A percentile compares a stretch with the other conserved stretches of the same genome.
Conservation (phyloP, 768 basidiomycete species). For the Sutorius australiensis region DNA sequence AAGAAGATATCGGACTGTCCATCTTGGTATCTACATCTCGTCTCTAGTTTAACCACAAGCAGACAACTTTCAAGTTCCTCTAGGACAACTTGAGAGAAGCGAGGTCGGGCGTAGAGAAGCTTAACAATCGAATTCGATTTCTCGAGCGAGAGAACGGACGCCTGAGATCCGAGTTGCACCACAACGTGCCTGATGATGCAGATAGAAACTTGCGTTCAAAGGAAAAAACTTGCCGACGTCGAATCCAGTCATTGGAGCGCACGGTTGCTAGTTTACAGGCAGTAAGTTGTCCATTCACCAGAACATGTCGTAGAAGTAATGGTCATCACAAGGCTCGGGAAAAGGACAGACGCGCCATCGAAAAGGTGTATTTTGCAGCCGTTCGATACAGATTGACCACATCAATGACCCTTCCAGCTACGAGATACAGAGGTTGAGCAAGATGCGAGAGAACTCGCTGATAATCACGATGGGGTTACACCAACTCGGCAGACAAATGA, state of each 20-base stretch:
- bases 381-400: neutral
- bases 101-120: slow-evolving; percentile 7
- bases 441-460: slow-evolving; percentile 13
- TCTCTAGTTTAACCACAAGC: neutral
- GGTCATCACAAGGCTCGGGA: slow-evolving; percentile 6
- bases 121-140: slow-evolving; percentile 6
- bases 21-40: slow-evolving; percentile 7
- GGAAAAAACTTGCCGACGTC: neutral
- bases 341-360: slow-evolving; percentile 13
- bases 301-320: neutral
- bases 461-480: neutral
- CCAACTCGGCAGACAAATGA: slow-evolving; percentile 1
- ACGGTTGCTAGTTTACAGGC: neutral
- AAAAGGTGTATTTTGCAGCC: slow-evolving; percentile 8
- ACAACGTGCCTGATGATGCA: neutral
- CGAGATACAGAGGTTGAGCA: slow-evolving; percentile 12
- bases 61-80: neutral
- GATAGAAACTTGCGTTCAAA: neutral
- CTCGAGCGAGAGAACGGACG: slow-evolving; percentile 8
- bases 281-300: neutral
- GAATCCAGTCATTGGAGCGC: slow-evolving; percentile 10
- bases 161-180: slow-evolving; percentile 5
- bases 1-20: neutral
- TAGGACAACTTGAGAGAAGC: slow-evolving; percentile 10
- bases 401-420: slow-evolving; percentile 13